Base-by-base conservation (phyloP, 768 basidiomycete species). In the Trametes elegans region DNA sequence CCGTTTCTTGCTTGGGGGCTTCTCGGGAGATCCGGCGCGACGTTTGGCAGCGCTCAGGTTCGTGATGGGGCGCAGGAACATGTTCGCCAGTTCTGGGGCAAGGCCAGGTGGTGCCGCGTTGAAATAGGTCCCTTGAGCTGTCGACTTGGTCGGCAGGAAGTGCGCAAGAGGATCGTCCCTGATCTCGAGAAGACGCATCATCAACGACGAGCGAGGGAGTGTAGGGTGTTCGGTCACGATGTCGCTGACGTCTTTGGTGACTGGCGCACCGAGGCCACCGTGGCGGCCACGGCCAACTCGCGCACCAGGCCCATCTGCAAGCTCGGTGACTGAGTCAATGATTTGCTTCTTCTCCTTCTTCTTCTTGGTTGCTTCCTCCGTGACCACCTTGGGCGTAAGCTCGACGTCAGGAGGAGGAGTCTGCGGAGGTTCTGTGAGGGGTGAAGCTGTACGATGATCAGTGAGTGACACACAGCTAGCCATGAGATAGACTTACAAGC, bases 321-420 rank as follows among this genome's bases (percentile, higher is more conserved):
- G 80, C 70, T 98, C 94, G 7, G 89, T 94, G 39, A 92, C 82
- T n/a, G 82, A 79, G 68, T 98, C 95, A 51, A 96, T 88, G 40
- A 94, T 90, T 61, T 90, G 87, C 70, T 88, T 95, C 78, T 87
- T 91, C 65, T 88, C 85, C 80, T 62, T 80, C 74, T 73, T 80
- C 75, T 64, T 68, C 56, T 64, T 73, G n/a, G 65, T 69, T 11
- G 70, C 63, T 44, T 73, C 73, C 32, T 74, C 70, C 35, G 73
- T 75, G n/a, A 75, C 76, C 26, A 73, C 77, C 4, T 76, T 75
- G 4, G 81, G 77, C 7, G 79, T 76, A 52, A 79, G 61, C 34
- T 75, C 71, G 7, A 79, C 67, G 23, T 81, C 79, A 11, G 86
- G 85, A 2, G 88, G 88, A 23, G 93, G 92, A 2, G 93, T 94